These are phyloP conservation scores for Thermoascus crustaceus DNA, from an alignment of 2,329 filamentous ascomycete species.

Conservation along the genomic window DNA sequence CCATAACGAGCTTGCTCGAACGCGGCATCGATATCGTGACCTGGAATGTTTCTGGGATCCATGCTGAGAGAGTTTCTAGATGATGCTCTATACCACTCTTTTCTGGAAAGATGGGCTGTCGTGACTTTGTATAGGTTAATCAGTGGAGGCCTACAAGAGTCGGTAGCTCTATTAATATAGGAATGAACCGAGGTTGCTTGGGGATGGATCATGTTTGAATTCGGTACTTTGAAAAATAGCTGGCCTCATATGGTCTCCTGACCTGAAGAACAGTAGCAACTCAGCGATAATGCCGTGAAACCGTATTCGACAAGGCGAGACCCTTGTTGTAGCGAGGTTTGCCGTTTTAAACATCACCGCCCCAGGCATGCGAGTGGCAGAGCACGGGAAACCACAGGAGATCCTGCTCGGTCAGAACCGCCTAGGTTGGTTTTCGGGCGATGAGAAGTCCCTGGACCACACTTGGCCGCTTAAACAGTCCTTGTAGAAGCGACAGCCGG, in stretches of 20 bases:
- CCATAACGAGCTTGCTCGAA: conserved; percentile 13
- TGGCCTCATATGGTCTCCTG: neutral
- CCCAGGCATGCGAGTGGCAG: neutral
- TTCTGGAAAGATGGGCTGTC: conserved; percentile 8
- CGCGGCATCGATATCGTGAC: conserved; percentile 13
- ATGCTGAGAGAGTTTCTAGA: conserved; percentile 11
- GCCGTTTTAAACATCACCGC: neutral
- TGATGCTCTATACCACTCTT: conserved; percentile 11
- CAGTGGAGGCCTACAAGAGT: neutral
- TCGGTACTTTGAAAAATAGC: neutral
- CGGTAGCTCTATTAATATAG: neutral
- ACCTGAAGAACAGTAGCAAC: neutral
- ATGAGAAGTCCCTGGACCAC: neutral
- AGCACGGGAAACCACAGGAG: neutral
- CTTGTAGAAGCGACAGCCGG: neutral
- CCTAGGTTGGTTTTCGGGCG: neutral
- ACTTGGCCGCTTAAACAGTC: neutral
- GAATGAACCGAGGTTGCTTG: neutral
- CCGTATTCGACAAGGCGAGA: neutral
- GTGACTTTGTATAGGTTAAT: conserved; percentile 1
- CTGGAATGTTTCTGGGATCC: conserved; percentile 11
- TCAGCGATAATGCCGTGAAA: neutral
- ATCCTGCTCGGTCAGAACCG: neutral
- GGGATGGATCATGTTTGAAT: neutral
- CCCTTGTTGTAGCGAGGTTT: neutral